Base-by-base conservation (phyloP, 1,284 basidiomycete species). In the Ganoderma lingzhi region DNA sequence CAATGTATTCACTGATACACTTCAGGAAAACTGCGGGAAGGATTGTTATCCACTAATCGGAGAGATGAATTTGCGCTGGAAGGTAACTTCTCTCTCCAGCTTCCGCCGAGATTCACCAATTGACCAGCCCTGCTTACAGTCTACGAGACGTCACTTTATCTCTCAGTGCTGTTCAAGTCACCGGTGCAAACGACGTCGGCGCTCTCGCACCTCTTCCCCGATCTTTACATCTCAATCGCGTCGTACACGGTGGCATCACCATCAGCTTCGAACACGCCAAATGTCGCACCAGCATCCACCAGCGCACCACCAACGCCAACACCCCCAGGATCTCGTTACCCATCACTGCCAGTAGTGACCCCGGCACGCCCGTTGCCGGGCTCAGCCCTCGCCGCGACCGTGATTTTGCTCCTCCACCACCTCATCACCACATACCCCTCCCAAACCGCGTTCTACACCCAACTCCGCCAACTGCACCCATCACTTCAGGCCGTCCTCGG, bases 11-110 rank as follows among this genome's bases (percentile, higher is more conserved):
- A 17, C 17, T 30, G 30, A 19, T 28, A 17, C 58, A 2, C 60
- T n/a, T 39, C 71, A 93, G 91, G 91, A 35, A 93, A 93, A 76
- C 80, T 93, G 9, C 83, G 91, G 65, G 91, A 93, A 78, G 91
- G 91, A 0, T 80, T 93, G 6, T 83, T 85, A 9, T 87, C 92
- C 0, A 87, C 88, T 2, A 80, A 82, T 42, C 83, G 91, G 68
- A 80, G 71, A 35, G 92, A 92, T 74, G 66, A 64, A 3, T 92
- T 93, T 74, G 84, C 89, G 5, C 67, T 88, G 10, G 89, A 93
- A 87, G 91, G 91, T 90, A 67, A 41, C 82, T 45, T 37, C n/a
- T 28, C 1, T 19, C n/a, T 45, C 19, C 23, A 10, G 39, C 35
- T 19, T 19, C 32, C 15, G 19, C 35, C 28, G 56, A 53, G 28